A percentile compares a stretch with the other conserved stretches of the same genome.
phyloP scores from a whole-genome alignment of 2,329 filamentous ascomycete species.

The Diaporthe sp. region DNA sequence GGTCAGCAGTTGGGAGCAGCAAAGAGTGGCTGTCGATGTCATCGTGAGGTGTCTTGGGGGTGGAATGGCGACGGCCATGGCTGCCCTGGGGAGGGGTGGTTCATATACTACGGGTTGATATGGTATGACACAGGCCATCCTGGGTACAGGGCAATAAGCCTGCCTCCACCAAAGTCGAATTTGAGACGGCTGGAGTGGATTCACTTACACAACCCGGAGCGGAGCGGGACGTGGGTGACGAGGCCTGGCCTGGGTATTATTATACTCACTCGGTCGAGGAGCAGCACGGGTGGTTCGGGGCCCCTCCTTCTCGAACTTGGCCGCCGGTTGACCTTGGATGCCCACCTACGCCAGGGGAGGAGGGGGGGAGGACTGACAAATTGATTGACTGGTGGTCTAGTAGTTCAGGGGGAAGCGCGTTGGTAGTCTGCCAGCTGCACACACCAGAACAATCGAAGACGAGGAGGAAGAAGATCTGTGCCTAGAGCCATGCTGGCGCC shows the following conservation, averaged over 20 bases:
- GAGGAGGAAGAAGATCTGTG: constrained; percentile 14
- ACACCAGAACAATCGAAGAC: constrained; percentile 6
- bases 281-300: neutral
- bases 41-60: neutral
- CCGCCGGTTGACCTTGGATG: neutral
- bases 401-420: neutral
- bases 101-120: constrained; percentile 24
- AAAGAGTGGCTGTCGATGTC: constrained; percentile 8
- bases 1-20: constrained; percentile 25
- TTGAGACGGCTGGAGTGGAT: constrained; percentile 29
- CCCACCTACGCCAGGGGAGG: neutral
- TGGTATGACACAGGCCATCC: constrained; percentile 13
- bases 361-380: neutral
- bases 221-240: neutral
- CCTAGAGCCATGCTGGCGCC: constrained; percentile 14
- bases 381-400: neutral
- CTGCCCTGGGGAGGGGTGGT: neutral
- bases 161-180: constrained; percentile 22
- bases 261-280: neutral
- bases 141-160: constrained; percentile 6
- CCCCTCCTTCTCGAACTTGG: neutral
- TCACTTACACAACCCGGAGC: constrained; percentile 31
- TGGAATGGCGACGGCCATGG: constrained; percentile 15
- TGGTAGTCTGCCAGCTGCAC: neutral
- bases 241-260: neutral